Evolutionary conservation across 2,329 filamentous ascomycete genomes (phyloP).

Genomic region (Aspergillus unguis): DNA sequence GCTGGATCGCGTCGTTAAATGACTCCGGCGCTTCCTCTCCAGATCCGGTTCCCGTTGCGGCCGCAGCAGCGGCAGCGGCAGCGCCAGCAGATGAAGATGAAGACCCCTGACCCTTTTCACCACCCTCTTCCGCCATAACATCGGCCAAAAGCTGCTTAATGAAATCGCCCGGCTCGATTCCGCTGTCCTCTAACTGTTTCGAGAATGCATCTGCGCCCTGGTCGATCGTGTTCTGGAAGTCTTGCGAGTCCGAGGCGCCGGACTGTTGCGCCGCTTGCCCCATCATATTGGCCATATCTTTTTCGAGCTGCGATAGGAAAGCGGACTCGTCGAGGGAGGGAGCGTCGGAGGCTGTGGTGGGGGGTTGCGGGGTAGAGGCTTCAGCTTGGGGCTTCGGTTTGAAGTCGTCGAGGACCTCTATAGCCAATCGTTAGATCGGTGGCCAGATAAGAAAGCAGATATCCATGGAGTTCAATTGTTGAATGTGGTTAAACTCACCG

Average conservation of each 20-base stretch:
- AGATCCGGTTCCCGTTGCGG: conserved; percentile 20
- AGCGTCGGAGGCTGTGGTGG: conserved; percentile 3
- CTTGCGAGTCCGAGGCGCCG: conserved; percentile 20
- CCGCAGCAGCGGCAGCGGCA: conserved; percentile 16
- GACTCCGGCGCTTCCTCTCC: conserved; percentile 54
- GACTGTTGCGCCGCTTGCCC: conserved; percentile 38
- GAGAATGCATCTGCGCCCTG: conserved; percentile 35
- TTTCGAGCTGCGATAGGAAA: conserved; percentile 81
- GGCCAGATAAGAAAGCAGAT: not conserved
- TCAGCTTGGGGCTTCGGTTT: conserved; percentile 41
- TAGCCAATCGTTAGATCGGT: conserved; percentile 11
- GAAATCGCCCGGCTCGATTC: conserved; percentile 33
- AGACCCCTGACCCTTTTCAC: conserved; percentile 15
- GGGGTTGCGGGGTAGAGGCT: conserved; percentile 16
- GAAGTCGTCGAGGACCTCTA: conserved; percentile 92
- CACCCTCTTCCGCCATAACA: conserved; percentile 30
- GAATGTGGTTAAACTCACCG: conserved; percentile 48
- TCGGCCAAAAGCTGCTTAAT: conserved; percentile 36
- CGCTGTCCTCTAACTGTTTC: conserved; percentile 35
- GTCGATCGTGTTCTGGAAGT: conserved; percentile 26
- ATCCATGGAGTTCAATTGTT: not conserved
- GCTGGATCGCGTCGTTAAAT: conserved; percentile 89
- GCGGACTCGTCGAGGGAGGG: conserved; percentile 40
- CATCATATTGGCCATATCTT: conserved; percentile 81
- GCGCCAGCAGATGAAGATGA: conserved; percentile 10